Percentiles rank a stretch among this genome's conserved stretches.
These are phyloP conservation scores for Verticillium alfalfae DNA, from an alignment of 2,329 filamentous ascomycete genomes.

Conservation along the genomic window DNA sequence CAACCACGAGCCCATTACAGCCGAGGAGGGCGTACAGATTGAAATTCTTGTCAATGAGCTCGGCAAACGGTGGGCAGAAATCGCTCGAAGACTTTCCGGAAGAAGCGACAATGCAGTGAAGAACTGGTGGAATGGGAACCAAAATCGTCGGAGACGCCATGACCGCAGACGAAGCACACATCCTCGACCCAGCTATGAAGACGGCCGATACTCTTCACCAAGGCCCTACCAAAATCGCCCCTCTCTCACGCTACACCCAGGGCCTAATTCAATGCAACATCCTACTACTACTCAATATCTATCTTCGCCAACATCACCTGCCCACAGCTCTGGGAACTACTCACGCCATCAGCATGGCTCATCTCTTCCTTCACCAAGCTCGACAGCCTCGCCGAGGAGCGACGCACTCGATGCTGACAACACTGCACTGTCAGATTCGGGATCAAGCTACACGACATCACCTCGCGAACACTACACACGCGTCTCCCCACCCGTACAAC, in stretches of 20 bases:
- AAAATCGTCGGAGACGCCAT: conserved; percentile 67
- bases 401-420: conserved; percentile 56
- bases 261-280: not conserved
- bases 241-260: conserved; percentile 11
- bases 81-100: conserved; percentile 73
- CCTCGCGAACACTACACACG: conserved; percentile 32
- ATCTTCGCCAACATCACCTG: conserved; percentile 8
- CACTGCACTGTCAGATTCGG: conserved; percentile 65
- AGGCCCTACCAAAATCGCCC: conserved; percentile 17
- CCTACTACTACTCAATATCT: not conserved
- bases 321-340: not conserved
- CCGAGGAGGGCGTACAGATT: conserved; percentile 67
- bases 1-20: conserved; percentile 68
- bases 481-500: conserved; percentile 30
- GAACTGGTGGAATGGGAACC: conserved; percentile 96
- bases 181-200: conserved; percentile 14
- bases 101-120: conserved; percentile 94
- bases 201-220: conserved; percentile 4
- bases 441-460: conserved; percentile 58
- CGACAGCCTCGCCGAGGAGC: conserved; percentile 38
- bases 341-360: not conserved
- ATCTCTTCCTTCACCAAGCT: conserved; percentile 8
- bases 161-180: conserved; percentile 28
- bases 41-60: conserved; percentile 70
- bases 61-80: conserved; percentile 91